Evolutionary conservation across 345 rosid species (phyloP), one percentile per base, ranked within the genome.

Genomic region (Melaleuca quinquenervia): DNA sequence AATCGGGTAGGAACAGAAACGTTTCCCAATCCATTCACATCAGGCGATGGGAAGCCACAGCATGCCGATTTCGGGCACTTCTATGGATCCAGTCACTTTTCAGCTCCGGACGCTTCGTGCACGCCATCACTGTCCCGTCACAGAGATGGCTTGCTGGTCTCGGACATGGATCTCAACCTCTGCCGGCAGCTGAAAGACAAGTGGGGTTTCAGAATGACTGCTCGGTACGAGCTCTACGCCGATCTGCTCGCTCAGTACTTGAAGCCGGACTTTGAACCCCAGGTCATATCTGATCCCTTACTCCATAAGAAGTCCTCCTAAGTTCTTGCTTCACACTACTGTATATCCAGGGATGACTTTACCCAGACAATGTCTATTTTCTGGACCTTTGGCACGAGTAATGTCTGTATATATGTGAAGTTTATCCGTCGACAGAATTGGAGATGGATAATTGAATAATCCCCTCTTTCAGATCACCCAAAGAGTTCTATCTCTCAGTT

Each of bases 31-130:
- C 92, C 99, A 24, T 95, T 97, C 88, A 97, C 98, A 5, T 97
- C 99, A 6, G 98, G 99, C 3, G 99, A 97, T 85, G 98, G 93
- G 53, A 96, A 96, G 87, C 98, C 98, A 82, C 94, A 92, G 51
- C 98, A 97, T 62, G 49, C 89, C 3, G 99, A 93, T 89, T 96
- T 96, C 53, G 99, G 98, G 44, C 99, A 97, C 91, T 97, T 96
- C 87, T 96, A 95, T 52, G 98, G 99, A 52, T 95, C 98, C 41
- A 96, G 98, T 89, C 90, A 96, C 90, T 93, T 97, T 89, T 97
- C 99, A 80, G 94, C 98, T 16, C 99, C 99, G 7, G 98, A 97
- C 91, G 96, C 98, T 64, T 95, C 99, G 12, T 96, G 99, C 93
- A 94, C 98, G 0, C 96, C 98, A 83, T 95, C 98, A 56, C 90